Conservation (phyloP, 176 grass and related monocot species). For the Neostapfia colusana region DNA sequence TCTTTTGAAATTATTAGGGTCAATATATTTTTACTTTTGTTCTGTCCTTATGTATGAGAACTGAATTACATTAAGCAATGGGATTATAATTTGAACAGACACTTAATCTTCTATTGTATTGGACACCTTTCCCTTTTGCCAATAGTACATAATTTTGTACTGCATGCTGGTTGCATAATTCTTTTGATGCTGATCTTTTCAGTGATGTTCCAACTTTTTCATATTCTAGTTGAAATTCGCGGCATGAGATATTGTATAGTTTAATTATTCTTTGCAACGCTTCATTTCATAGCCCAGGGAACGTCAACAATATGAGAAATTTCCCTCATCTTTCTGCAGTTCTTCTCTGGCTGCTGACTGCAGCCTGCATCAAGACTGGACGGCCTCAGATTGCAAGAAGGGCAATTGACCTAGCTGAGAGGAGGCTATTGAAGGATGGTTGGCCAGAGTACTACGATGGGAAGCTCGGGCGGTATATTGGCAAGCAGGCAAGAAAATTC, state of each 20-base stretch:
- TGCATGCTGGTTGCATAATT: not conserved
- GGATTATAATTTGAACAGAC: not conserved
- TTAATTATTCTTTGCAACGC: not conserved
- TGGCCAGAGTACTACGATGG: constrained; percentile 99
- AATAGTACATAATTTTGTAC: not conserved
- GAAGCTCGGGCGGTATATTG: constrained; percentile 74
- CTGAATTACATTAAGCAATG: constrained; percentile 4
- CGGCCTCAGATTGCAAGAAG: constrained; percentile 74
- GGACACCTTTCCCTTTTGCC: not conserved
- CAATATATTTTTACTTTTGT: not conserved
- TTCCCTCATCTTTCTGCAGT: constrained; percentile 48
- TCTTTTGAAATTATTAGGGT: not conserved
- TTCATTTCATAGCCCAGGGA: not conserved
- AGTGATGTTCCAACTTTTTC: constrained; percentile 13
- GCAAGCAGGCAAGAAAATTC: constrained; percentile 87
- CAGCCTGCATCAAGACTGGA: constrained; percentile 84
- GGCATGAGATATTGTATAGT: not conserved
- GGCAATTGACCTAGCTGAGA: constrained; percentile 73
- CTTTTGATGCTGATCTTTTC: not conserved
- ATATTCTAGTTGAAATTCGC: not conserved
- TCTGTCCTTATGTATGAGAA: not conserved
- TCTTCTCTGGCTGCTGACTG: constrained; percentile 87
- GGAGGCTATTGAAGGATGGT: constrained; percentile 70
- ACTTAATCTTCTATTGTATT: not conserved
- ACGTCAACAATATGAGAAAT: not conserved